Evolutionary conservation across 306 rosid species (phyloP), one percentile per base, ranked within the genome.

Genomic region (Castanea crenata): DNA sequence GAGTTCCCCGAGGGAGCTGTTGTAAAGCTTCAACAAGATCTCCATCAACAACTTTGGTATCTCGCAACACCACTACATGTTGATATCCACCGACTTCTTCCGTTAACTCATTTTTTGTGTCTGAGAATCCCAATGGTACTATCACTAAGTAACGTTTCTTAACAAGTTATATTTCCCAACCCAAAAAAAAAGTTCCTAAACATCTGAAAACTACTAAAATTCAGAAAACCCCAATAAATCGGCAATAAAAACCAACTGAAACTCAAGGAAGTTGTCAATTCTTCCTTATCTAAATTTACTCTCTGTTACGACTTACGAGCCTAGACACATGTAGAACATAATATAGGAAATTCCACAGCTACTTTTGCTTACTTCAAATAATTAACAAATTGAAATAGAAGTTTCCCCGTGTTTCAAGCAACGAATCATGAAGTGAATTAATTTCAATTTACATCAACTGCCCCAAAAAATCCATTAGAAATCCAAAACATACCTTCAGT

Each of bases 1-100:
- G 29, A 73, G 91, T 90, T 84, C 99, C 99, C 73, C 91, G 86
- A 73, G 97, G 93, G 77, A 94, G 87, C 55, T 85, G 87, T 82
- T 91, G 87, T 74, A 94, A 80, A 76, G 86, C 77, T 74, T 89
- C 97, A 82, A 90, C 74, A 76, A 90, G 83, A 81, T 90, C 92
- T 65, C 88, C 93, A 80, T 92, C 99, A 15, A 94, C 97, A 82
- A 91, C 99, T 76, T 90, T 88, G 71, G 88, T 84, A 78, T 86
- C 73, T 87, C 79, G 88, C 83, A 85, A 78, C 74, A 92, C 97
- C 84, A 76, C 84, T 46, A 91, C 94, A 85, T 94, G 92, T 69
- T 94, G 83, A 79, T 94, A 94, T 61, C 99, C 99, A 29, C 99
- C 97, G 71, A 94, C 95, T 86, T 94, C 99, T 44, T 54, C 76